Percentiles rank a stretch among this genome's conserved stretches.
Evolutionary conservation across 306 rosid genomes (phyloP).

Genomic region (Malus orientalis): DNA sequence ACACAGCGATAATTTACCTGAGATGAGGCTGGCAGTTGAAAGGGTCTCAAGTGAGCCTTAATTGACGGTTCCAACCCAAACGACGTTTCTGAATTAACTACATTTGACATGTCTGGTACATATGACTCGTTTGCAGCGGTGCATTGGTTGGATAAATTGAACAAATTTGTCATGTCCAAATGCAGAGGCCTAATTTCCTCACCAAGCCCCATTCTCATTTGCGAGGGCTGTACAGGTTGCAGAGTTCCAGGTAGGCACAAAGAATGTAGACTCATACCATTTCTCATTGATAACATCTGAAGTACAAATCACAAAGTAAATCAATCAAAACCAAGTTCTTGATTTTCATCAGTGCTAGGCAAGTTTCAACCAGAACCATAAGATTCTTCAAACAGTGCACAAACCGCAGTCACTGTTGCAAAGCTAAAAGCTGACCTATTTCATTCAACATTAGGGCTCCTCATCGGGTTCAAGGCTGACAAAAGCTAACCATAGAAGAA

Average conservation of each 20-base stretch:
- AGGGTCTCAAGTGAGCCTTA: slow-evolving; percentile 39
- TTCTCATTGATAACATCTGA: slow-evolving; percentile 91
- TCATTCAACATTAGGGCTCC: neutral
- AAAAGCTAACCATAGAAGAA: neutral
- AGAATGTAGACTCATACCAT: slow-evolving; percentile 74
- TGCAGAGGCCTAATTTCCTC: slow-evolving; percentile 51
- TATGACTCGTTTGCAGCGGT: slow-evolving; percentile 32
- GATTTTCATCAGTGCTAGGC: neutral
- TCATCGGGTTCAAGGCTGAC: neutral
- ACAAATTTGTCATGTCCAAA: slow-evolving; percentile 33
- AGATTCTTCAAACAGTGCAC: neutral
- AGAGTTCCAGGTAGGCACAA: slow-evolving; percentile 57
- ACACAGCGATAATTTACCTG: slow-evolving; percentile 34
- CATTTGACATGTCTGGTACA: slow-evolving; percentile 37
- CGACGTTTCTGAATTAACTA: slow-evolving; percentile 36
- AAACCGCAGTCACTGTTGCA: neutral
- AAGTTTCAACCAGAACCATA: neutral
- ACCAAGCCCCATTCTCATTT: slow-evolving; percentile 38
- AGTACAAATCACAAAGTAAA: slow-evolving; percentile 13
- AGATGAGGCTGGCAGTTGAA: slow-evolving; percentile 30
- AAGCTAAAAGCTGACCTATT: neutral
- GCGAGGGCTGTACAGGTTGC: slow-evolving; percentile 46
- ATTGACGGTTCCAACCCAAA: slow-evolving; percentile 40
- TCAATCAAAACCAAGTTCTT: neutral
- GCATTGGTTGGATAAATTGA: slow-evolving; percentile 34